phyloP scores from a whole-genome alignment of 192 early-diverging fungal genomes.

The Diversispora eburnea region DNA sequence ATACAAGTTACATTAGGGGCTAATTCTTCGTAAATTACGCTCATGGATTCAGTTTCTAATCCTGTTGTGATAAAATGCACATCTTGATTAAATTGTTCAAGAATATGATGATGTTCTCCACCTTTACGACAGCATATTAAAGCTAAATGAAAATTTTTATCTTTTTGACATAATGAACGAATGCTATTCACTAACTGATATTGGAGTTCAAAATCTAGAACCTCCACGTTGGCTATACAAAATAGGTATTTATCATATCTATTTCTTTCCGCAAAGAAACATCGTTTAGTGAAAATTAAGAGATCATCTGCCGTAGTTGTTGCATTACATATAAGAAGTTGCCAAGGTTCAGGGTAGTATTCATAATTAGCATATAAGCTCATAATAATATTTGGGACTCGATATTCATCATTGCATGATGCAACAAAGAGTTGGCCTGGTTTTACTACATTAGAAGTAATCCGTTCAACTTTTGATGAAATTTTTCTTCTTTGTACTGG shows the following conservation, averaged over 20 bases:
- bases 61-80: slow-evolving; percentile 19
- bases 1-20: slow-evolving; percentile 23
- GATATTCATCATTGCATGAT: slow-evolving; percentile 23
- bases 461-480: background rate
- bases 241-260: slow-evolving; percentile 14
- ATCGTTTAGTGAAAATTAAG: slow-evolving; percentile 21
- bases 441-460: slow-evolving; percentile 15
- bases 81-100: slow-evolving; percentile 28
- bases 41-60: slow-evolving; percentile 4
- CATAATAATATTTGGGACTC: slow-evolving; percentile 30
- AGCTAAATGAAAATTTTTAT: slow-evolving; percentile 2
- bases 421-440: slow-evolving; percentile 27
- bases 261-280: slow-evolving; percentile 27
- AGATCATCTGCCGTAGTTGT: slow-evolving; percentile 31
- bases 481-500: background rate
- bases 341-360: slow-evolving; percentile 27
- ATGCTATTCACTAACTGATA: slow-evolving; percentile 24
- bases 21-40: slow-evolving; percentile 9
- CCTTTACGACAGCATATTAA: slow-evolving; percentile 25
- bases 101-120: slow-evolving; percentile 27
- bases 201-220: slow-evolving; percentile 30
- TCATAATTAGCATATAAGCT: slow-evolving; percentile 21
- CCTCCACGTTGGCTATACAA: slow-evolving; percentile 30
- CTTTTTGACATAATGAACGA: background rate
- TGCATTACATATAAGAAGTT: slow-evolving; percentile 24